Evolutionary conservation across 768 basidiomycete genomes (phyloP).

Genomic region (Boletus vinaceobasis): DNA sequence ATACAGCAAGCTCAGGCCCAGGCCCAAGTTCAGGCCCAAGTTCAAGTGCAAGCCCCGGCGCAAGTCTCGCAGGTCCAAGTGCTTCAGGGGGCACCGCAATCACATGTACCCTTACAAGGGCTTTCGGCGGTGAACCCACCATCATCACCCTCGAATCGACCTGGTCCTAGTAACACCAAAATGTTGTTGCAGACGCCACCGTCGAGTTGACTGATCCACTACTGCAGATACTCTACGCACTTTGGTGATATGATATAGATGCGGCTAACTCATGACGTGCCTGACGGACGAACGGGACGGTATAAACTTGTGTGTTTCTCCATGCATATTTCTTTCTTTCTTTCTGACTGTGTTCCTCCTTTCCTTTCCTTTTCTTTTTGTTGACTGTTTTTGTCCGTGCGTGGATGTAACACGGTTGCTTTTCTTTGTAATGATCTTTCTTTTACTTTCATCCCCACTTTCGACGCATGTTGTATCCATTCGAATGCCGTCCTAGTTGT

Average conservation of each 20-base stretch:
- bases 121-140: slow-evolving; percentile 17
- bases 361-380: not conserved
- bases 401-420: slow-evolving; percentile 8
- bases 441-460: not conserved
- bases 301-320: slow-evolving; percentile 18
- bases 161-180: slow-evolving; percentile 24
- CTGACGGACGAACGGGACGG: slow-evolving; percentile 21
- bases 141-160: slow-evolving; percentile 19
- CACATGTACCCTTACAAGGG: slow-evolving; percentile 23
- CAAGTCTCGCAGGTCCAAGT: slow-evolving; percentile 22
- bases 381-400: not conserved
- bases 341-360: not conserved
- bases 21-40: slow-evolving; percentile 24
- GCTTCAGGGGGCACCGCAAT: slow-evolving; percentile 15
- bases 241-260: slow-evolving; percentile 21
- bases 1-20: slow-evolving; percentile 34
- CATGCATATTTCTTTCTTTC: slow-evolving; percentile 5
- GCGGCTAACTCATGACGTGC: slow-evolving; percentile 8
- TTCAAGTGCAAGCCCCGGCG: slow-evolving; percentile 15
- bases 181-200: slow-evolving; percentile 15
- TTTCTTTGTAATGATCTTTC: slow-evolving; percentile 2
- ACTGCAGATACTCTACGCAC: slow-evolving; percentile 1
- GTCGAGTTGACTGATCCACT: slow-evolving; percentile 8
- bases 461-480: slow-evolving; percentile 14
- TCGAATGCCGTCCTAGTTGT: slow-evolving; percentile 4